phyloP scores from a whole-genome alignment of 2,329 filamentous ascomycete genomes.

The Aspergillus sp. region DNA sequence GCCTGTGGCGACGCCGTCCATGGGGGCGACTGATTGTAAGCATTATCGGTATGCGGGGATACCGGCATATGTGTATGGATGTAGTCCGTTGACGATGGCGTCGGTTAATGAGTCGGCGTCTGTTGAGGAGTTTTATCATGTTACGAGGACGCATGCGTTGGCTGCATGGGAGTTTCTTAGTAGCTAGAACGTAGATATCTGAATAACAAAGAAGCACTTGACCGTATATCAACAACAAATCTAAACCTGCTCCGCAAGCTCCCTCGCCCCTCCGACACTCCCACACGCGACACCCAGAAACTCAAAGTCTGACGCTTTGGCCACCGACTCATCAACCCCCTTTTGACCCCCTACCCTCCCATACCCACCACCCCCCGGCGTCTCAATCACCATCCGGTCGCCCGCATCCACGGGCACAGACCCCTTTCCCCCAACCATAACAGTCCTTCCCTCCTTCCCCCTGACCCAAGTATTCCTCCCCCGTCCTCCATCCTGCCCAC shows the following conservation, averaged over 20 bases:
- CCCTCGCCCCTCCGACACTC: no score
- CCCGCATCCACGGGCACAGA: no score
- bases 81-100: neutral
- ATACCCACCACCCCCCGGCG: no score
- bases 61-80: constrained; percentile 45
- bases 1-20: constrained; percentile 40
- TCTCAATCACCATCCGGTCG: no score
- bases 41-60: constrained; percentile 44
- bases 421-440: neutral
- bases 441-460: constrained; percentile 57
- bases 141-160: neutral
- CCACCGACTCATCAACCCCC: no score
- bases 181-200: no score
- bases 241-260: no score
- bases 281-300: no score
- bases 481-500: constrained; percentile 76
- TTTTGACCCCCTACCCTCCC: no score
- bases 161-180: neutral
- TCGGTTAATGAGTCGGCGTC: neutral
- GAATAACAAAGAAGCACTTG: no score
- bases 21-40: constrained; percentile 50
- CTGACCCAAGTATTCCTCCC: constrained; percentile 89
- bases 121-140: constrained; percentile 7
- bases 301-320: no score
- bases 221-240: no score